Evolutionary conservation across 768 basidiomycete genomes (phyloP).

Genomic region (Tylopilus sp.): DNA sequence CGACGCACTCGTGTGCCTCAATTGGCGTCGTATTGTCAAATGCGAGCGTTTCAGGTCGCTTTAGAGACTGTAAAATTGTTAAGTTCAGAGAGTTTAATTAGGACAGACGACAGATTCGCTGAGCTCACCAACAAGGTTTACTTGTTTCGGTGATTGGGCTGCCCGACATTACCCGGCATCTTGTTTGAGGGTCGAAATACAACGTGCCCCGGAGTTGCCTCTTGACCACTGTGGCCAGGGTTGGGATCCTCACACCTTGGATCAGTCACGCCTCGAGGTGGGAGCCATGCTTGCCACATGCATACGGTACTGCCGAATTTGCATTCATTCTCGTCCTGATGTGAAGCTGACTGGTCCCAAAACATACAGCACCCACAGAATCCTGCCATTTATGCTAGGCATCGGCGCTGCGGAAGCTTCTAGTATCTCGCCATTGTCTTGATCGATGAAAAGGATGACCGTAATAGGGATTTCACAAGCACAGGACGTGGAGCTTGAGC

Average conservation of each 20-base stretch:
- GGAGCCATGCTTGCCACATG: slow-evolving; percentile 33
- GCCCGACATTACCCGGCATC: slow-evolving; percentile 26
- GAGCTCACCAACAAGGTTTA: slow-evolving; percentile 29
- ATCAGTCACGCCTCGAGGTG: slow-evolving; percentile 37
- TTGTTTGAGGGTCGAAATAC: slow-evolving; percentile 13
- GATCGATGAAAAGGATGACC: slow-evolving; percentile 15
- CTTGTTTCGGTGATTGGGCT: slow-evolving; percentile 22
- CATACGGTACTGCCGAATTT: slow-evolving; percentile 27
- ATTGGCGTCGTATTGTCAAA: slow-evolving; percentile 6
- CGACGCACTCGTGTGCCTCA: slow-evolving; percentile 6
- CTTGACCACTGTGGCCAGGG: slow-evolving; percentile 11
- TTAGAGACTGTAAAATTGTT: slow-evolving; percentile 7
- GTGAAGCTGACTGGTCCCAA: slow-evolving; percentile 15
- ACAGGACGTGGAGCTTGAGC: slow-evolving; percentile 32
- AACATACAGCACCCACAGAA: slow-evolving; percentile 23
- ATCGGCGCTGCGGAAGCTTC: slow-evolving; percentile 22
- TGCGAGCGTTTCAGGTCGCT: slow-evolving; percentile 5
- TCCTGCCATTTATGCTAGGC: slow-evolving; percentile 18
- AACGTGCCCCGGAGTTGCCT: slow-evolving; percentile 24
- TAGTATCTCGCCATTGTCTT: slow-evolving; percentile 9
- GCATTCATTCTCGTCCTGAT: slow-evolving; percentile 28
- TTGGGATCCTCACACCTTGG: slow-evolving; percentile 29
- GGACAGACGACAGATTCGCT: slow-evolving; percentile 26
- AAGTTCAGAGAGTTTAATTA: slow-evolving; percentile 26
- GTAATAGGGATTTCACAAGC: slow-evolving; percentile 21